Percentiles rank a stretch among this genome's conserved stretches.
Conservation (phyloP, 176 grass and related monocot species). For the Avena sativa region DNA sequence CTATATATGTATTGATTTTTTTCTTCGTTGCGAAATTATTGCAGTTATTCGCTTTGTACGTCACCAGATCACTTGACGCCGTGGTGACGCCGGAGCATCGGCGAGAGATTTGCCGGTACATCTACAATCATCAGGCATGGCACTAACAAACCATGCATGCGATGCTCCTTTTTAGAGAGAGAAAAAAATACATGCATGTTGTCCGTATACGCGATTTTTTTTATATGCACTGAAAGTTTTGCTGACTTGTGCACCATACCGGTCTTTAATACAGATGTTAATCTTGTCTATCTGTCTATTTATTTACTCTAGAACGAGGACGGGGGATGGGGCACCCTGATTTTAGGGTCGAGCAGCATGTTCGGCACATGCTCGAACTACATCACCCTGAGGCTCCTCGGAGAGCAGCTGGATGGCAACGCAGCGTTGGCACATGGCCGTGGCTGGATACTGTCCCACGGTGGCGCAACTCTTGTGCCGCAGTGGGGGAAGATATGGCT, state of each 20-base stretch:
- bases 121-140: constrained; percentile 52
- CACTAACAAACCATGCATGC: too few relatives aligned
- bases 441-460: constrained; percentile 35
- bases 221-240: too few relatives aligned
- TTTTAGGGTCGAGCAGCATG: constrained; percentile 34
- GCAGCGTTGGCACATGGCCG: neutral
- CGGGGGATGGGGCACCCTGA: constrained; percentile 33
- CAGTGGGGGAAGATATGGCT: constrained; percentile 57
- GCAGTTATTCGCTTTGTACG: constrained; percentile 50
- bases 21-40: neutral
- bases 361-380: constrained; percentile 51
- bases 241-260: too few relatives aligned
- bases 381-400: constrained; percentile 31
- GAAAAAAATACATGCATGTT: too few relatives aligned
- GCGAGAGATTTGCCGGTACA: constrained; percentile 47
- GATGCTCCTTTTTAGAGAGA: too few relatives aligned
- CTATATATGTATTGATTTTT: neutral
- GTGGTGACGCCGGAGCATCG: constrained; percentile 37
- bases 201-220: too few relatives aligned
- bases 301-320: constrained; percentile 40
- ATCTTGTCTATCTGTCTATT: neutral
- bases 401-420: neutral
- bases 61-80: constrained; percentile 21
- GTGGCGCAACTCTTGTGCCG: constrained; percentile 1
- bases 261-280: neutral